Percentiles rank a stretch among this genome's conserved stretches.
Conservation (phyloP, 73 alveolate genomes). For the Effrenium voratum region DNA sequence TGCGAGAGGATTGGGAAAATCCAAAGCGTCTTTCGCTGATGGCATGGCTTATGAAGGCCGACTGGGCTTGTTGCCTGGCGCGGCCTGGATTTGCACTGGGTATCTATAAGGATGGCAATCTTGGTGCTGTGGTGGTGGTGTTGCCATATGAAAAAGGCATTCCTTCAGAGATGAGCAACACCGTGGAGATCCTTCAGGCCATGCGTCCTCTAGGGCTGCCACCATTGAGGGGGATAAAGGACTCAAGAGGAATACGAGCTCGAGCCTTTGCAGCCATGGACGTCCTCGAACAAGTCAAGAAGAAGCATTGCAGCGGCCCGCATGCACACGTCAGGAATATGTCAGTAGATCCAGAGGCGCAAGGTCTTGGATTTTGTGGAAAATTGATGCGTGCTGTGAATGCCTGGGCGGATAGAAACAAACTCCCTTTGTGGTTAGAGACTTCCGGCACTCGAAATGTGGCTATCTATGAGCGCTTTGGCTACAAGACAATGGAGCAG, state of each 20-base stretch:
- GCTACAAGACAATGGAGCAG: conserved; percentile 54
- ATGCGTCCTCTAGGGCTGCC: background rate
- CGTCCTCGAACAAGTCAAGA: conserved; percentile 9
- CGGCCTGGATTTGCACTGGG: conserved; percentile 35
- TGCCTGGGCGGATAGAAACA: conserved; percentile 11
- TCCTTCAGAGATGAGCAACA: background rate
- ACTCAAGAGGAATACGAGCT: background rate
- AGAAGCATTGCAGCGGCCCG: conserved; percentile 41
- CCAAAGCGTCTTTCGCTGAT: background rate
- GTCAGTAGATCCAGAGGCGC: conserved; percentile 58
- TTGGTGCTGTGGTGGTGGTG: conserved; percentile 75
- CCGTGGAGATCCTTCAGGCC: background rate
- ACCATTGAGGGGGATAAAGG: background rate
- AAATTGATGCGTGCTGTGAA: conserved; percentile 55
- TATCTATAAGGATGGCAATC: background rate
- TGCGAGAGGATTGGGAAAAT: conserved; percentile 1
- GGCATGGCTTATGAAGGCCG: conserved; percentile 39
- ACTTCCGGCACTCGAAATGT: conserved; percentile 20
- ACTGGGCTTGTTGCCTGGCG: conserved; percentile 44
- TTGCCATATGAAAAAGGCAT: conserved; percentile 28
- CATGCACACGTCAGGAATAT: conserved; percentile 59
- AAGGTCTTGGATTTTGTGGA: conserved; percentile 49
- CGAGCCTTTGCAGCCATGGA: background rate
- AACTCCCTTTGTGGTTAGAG: conserved; percentile 38
- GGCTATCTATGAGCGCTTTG: conserved; percentile 58